phyloP scores from a whole-genome alignment of 371 early-diverging fungal species.

The Coemansia sp. region DNA sequence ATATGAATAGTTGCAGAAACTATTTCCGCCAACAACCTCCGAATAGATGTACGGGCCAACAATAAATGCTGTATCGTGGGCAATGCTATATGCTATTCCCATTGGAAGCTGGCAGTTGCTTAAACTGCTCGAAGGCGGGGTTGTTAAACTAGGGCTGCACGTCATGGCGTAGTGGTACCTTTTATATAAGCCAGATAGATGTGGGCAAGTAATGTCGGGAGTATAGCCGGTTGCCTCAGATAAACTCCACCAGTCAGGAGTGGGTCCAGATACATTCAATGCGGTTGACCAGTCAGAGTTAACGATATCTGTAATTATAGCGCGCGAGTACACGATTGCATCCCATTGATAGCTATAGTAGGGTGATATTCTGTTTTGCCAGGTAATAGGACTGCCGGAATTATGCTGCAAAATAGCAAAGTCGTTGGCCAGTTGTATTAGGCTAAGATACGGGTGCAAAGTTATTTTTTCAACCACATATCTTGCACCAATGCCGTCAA shows the following conservation, averaged over 20 bases:
- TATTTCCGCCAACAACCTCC: not conserved
- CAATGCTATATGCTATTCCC: not conserved
- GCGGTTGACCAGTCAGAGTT: constrained; percentile 5
- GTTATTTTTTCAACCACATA: constrained; percentile 14
- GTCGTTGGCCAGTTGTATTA: constrained; percentile 17
- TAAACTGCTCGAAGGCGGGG: not conserved
- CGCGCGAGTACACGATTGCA: not conserved
- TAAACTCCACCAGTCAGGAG: too few relatives aligned
- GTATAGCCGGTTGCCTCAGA: not conserved
- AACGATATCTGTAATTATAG: not conserved
- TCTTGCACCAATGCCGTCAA: not conserved
- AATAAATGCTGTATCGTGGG: not conserved
- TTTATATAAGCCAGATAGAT: not conserved
- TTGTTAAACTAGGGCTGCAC: not conserved
- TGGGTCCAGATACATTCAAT: too few relatives aligned
- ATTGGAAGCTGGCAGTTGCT: not conserved
- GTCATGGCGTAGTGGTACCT: not conserved
- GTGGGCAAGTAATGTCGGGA: not conserved
- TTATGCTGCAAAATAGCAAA: constrained; percentile 26
- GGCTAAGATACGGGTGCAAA: constrained; percentile 13
- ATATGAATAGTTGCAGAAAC: not conserved
- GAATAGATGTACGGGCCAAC: constrained; percentile 13
- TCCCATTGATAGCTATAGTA: not conserved
- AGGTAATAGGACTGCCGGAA: not conserved
- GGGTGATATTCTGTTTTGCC: constrained; percentile 5